Base-by-base conservation (phyloP, 305 asterid genomes). In the Nicotiana rustica region DNA sequence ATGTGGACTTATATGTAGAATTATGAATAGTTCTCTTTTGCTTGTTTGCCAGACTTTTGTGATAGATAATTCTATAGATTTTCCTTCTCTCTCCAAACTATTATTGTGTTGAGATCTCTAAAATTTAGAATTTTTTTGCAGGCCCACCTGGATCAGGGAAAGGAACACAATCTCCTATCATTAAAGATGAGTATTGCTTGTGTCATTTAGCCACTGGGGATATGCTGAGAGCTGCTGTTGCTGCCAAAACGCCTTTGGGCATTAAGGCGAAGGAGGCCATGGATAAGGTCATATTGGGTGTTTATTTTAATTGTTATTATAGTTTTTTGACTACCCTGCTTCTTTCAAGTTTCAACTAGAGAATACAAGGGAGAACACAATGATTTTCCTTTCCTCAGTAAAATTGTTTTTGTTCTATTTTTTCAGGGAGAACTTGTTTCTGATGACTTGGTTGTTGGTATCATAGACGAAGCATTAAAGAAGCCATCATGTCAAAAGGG, bases 141-240 rank as follows among this genome's bases (percentile, higher is more conserved):
- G 99, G 98, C 60, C 99, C 99, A 82, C 99, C 99, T 7, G 99
- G 99, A 76, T 95, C 97, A 10, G 99, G 98, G 7, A 95, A 95
- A 88, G 99, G 99, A 78, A 95, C 99, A 10, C 99, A 95, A 77
- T 93, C 99, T 56, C 99, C 99, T 56, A 68, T 92, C 64, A 89
- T 95, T 65, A 95, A 94, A 89, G 99, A 95, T 55, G 99, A 95
- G 75, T 95, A 82, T 61, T 95, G 99, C 88, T 86, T 95, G 71
- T 95, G 99, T 89, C 99, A 95, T 90, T 85, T 95, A 84, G 99
- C 98, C 57, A 95, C 97, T 10, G 99, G 99, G 9, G 99, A 95
- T 87, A 95, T 95, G 99, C 93, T 95, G 85, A 91, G 99, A 87
- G 97, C 99, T 85, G 97, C 98, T 80, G 97, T 92, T 86, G 87